Conservation (phyloP, 2,329 filamentous ascomycete genomes). For the Alternaria rosae region DNA sequence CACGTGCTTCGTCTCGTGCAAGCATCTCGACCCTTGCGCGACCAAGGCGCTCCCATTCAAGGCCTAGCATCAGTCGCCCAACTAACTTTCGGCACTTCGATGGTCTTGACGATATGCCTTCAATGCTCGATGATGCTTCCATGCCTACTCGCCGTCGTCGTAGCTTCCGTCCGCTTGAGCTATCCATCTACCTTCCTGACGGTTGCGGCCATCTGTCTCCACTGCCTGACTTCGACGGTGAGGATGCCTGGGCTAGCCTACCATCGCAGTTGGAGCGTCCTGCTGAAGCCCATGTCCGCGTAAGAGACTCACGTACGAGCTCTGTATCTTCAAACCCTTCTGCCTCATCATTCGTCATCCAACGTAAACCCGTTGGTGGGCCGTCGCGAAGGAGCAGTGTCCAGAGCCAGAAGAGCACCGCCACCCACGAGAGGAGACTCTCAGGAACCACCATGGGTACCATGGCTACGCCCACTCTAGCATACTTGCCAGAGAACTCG, state of each 20-base stretch:
- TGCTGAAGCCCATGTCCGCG: constrained; percentile 43
- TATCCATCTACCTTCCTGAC: constrained; percentile 50
- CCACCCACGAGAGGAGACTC: constrained; percentile 28
- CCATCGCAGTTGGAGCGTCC: constrained; percentile 41
- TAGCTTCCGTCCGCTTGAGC: constrained; percentile 49
- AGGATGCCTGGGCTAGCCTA: constrained; percentile 35
- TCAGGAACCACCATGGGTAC: constrained; percentile 33
- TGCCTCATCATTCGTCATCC: constrained; percentile 36
- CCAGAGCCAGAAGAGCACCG: constrained; percentile 34
- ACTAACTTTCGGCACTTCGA: constrained; percentile 48
- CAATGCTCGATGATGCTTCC: constrained; percentile 42
- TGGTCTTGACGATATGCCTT: constrained; percentile 41
- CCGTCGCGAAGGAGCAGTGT: constrained; percentile 40
- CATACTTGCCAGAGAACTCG: constrained; percentile 36
- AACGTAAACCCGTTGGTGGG: constrained; percentile 44
- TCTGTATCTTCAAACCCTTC: constrained; percentile 38
- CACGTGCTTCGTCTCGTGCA: constrained; percentile 45
- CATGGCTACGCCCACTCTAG: constrained; percentile 34
- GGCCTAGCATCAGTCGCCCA: constrained; percentile 47
- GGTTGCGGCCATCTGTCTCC: constrained; percentile 46
- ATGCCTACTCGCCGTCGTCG: constrained; percentile 42
- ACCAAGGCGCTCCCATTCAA: constrained; percentile 43
- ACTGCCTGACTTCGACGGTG: constrained; percentile 48
- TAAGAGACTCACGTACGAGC: constrained; percentile 37
- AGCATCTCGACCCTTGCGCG: constrained; percentile 42